Conservation (phyloP, 208 protist genomes). For the Naegleria fowleri region DNA sequence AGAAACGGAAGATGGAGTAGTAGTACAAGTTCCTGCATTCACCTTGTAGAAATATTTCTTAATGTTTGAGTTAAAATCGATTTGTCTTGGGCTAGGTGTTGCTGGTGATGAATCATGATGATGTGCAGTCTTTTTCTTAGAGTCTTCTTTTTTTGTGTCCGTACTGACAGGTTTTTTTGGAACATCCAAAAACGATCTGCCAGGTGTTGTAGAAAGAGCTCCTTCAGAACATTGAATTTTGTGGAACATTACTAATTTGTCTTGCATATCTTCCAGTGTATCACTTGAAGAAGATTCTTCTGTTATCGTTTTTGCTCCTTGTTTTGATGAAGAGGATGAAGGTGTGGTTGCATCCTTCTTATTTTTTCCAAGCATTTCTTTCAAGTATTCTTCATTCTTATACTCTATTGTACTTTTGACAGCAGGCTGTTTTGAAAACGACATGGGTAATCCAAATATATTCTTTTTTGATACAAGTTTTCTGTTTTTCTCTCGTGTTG, state of each 20-base stretch:
- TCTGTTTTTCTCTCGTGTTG: neutral
- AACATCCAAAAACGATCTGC: neutral
- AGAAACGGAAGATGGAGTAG: neutral
- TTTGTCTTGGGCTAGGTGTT: neutral
- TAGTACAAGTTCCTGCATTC: neutral
- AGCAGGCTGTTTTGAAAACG: neutral
- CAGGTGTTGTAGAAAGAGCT: neutral
- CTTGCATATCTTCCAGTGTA: neutral
- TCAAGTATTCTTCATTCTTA: neutral
- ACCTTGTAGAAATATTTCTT: neutral
- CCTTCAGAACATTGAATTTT: neutral
- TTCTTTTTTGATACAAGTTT: neutral
- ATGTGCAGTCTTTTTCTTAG: neutral
- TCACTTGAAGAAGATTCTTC: neutral
- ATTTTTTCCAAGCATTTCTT: neutral
- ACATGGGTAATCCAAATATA: neutral
- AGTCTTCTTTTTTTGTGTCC: neutral
- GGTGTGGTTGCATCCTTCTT: too few species aligned
- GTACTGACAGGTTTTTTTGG: neutral
- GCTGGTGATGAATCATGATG: neutral
- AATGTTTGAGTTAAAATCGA: neutral
- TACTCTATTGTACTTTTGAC: neutral
- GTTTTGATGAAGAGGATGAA: neutral
- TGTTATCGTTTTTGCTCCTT: neutral
- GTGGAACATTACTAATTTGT: neutral